Base-by-base conservation (phyloP, 495 filamentous ascomycete genomes). In the Neurospora tetrasperma region DNA sequence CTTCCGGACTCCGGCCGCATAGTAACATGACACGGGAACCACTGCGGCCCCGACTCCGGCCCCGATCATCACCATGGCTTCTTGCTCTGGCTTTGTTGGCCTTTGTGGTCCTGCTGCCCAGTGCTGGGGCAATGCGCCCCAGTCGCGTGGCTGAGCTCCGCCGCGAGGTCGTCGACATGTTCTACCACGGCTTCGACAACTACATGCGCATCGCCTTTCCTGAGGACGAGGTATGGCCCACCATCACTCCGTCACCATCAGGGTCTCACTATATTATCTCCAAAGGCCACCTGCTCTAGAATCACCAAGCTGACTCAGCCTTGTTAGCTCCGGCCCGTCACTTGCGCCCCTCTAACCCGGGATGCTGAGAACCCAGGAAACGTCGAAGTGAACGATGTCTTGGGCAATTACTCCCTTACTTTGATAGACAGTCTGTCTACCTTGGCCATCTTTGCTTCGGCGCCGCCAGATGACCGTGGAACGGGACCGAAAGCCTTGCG, bases 331-430 rank as follows among this genome's bases (percentile, higher is more conserved):
- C 91, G 92, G 75, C 96, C 96, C 12, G 84, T 99, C 14, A 90
- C 94, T 54, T 99, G 96, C 79, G 83, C 84, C 43, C 94, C 96
- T 10, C 86, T 95, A 75, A 92, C 90, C 71, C 92, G 94, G 76
- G 94, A 97, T 82, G 85, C 88, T 71, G 86, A 88, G 66, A 92
- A 97, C 76, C 92, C 92, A 2, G 87, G 88, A 59, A 91, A 95
- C 76, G 89, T 96, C 74, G 95, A 94, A 80, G 86, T 97, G 66
- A 98, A 98, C 81, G 96, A 99, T 82, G 94, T 95, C 42, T 86
- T 99, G 71, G 96, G 96, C 14, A 98, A 98, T 80, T 99, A 98
- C 79, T 97, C 95, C 71, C 85, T 99, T 72, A 98, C 96, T 8
- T 84, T 98, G 42, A 92, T 98, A 77, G 96, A 99, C 83, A 97